Evolutionary conservation across 306 rosid genomes (phyloP), one percentile per base, ranked within the genome.

Genomic region (Cicer arietinum): DNA sequence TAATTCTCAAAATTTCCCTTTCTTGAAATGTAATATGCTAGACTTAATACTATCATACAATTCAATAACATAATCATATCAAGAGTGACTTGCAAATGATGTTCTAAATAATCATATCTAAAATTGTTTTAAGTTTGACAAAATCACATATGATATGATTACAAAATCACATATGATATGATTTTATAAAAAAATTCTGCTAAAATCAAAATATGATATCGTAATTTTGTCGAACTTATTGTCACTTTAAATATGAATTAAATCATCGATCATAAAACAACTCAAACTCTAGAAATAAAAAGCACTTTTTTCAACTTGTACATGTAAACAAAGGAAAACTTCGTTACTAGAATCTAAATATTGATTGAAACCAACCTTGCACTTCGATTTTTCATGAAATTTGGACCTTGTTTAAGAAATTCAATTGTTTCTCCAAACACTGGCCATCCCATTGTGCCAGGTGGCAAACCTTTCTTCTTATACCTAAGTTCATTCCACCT

Each of bases 381-480:
- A 90, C 97, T 82, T 53, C 92, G 94, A 78, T 75, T 88, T 85
- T 92, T 95, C 98, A 95, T 89, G 90, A 95, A 95, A 87, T 83
- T 90, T 0, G 99, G 99, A 14, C 99, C 99, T 82, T 85, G 98
- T 58, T 92, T 95, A 7, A 95, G 98, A 79, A 95, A 95, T 89
- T 95, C 99, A 10, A 96, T 90, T 6, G 99, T 95, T 35, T 95
- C 99, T 0, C 99, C 99, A 73, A 95, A 90, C 30, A 95, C 53
- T 57, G 99, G 99, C 99, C 99, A 95, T 3, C 99, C 99, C 99
- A 95, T 95, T 83, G 99, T 95, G 44, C 99, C 99, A 4, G 90
- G 99, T 37, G 99, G 99, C 46, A 95, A 82, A 35, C 90, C 97
- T 78, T 95, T 95, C 84, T 89, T 89, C 69, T 88, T 86, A 81